phyloP scores from a whole-genome alignment of 768 basidiomycete species.

The Mycena sanguinolenta region DNA sequence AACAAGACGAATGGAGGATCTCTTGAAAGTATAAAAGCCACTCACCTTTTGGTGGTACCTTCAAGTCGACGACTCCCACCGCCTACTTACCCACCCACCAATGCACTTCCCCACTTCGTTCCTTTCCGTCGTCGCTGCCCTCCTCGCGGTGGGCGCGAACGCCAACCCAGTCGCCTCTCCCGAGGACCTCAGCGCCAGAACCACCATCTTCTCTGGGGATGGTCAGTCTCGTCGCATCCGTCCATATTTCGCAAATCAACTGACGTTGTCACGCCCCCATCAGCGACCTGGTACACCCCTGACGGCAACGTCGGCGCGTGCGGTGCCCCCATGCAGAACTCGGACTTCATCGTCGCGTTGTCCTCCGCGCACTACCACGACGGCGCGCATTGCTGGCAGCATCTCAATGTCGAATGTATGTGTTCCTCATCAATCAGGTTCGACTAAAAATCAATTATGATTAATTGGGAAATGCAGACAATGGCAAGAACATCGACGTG shows the following conservation, averaged over 20 bases:
- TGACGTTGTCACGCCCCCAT: not conserved
- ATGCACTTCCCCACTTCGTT: not conserved
- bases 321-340: not conserved
- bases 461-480: too few species aligned
- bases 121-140: not conserved
- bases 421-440: not conserved
- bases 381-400: not conserved
- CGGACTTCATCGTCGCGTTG: not conserved
- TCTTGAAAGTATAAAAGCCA: not conserved
- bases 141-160: not conserved
- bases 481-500: not conserved
- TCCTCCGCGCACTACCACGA: not conserved
- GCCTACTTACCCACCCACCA: not conserved
- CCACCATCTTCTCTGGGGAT: not conserved
- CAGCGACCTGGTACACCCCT: not conserved
- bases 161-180: not conserved
- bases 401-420: not conserved
- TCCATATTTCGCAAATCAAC: not conserved
- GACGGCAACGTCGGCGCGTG: not conserved
- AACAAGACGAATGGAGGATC: not conserved
- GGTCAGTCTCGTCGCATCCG: not conserved
- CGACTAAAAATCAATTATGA: not conserved
- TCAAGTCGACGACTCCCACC: not conserved
- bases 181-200: not conserved
- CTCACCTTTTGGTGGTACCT: not conserved